phyloP scores from a whole-genome alignment of 2,329 filamentous ascomycete species.

The Penicillium sp. region DNA sequence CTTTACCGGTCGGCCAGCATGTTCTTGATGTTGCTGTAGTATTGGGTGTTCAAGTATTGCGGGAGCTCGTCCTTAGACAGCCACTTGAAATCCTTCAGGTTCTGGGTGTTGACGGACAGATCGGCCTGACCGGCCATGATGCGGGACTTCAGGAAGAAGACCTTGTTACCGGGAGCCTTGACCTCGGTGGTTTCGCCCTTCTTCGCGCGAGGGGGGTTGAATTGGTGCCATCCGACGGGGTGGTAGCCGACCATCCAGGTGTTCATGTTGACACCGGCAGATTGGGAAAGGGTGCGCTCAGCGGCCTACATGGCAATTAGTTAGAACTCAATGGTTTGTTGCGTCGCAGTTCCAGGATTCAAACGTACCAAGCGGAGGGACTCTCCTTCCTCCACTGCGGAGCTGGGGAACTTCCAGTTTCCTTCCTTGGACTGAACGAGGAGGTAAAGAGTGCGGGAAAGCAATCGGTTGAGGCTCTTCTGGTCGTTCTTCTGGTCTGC shows the following conservation, averaged over 20 bases:
- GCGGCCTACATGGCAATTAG: conserved; percentile 63
- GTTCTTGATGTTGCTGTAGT: conserved; percentile 75
- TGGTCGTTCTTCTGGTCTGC: conserved; percentile 76
- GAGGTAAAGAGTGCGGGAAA: conserved; percentile 84
- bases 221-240: conserved; percentile 77
- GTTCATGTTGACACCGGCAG: conserved; percentile 94
- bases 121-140: conserved; percentile 97
- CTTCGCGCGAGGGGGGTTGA: conserved; percentile 47
- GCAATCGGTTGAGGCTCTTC: conserved; percentile 73
- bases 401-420: conserved; percentile 80
- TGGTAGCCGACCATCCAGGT: conserved; percentile 94
- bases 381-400: conserved; percentile 68
- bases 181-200: conserved; percentile 39
- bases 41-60: conserved; percentile 63
- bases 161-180: conserved; percentile 69
- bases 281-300: conserved; percentile 71
- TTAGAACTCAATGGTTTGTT: not conserved
- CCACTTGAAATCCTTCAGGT: conserved; percentile 86
- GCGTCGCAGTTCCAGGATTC: no score
- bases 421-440: conserved; percentile 72
- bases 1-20: conserved; percentile 77
- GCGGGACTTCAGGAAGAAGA: conserved; percentile 92
- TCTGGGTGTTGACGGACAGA: conserved; percentile 69
- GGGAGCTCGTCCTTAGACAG: conserved; percentile 84
- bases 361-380: conserved; percentile 76